A percentile compares a stretch with the other conserved stretches of the same genome.
Evolutionary conservation across 805 yeast species (phyloP).

Genomic region (Candida anglica): DNA sequence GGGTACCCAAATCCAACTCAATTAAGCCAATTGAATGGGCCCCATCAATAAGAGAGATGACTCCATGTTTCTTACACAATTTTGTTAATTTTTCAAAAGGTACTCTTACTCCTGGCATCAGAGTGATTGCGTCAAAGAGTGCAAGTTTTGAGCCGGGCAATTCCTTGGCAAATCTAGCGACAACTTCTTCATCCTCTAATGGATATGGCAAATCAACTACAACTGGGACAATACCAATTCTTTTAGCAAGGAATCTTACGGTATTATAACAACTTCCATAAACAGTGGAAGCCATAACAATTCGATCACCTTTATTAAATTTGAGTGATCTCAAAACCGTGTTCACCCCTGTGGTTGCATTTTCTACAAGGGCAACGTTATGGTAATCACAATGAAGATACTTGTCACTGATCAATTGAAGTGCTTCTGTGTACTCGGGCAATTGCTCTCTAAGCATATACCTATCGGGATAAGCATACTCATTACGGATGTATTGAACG

Average conservation of each 20-base stretch:
- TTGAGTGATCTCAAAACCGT: conserved; percentile 52
- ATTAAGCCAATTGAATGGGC: conserved; percentile 66
- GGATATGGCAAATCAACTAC: conserved; percentile 42
- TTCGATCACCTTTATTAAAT: conserved; percentile 47
- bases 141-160: conserved; percentile 33
- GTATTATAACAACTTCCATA: conserved; percentile 57
- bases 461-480: conserved; percentile 43
- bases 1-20: conserved; percentile 34
- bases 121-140: conserved; percentile 54
- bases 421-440: conserved; percentile 24
- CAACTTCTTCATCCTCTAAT: conserved; percentile 30
- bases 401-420: conserved; percentile 32
- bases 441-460: conserved; percentile 28
- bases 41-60: conserved; percentile 62
- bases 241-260: conserved; percentile 35
- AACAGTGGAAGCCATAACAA: conserved; percentile 46
- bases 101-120: conserved; percentile 59
- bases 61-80: conserved; percentile 42
- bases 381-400: conserved; percentile 45
- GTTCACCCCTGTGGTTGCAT: conserved; percentile 61
- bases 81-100: conserved; percentile 51
- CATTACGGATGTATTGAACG: conserved; percentile 17
- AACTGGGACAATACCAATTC: conserved; percentile 25
- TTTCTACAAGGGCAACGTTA: conserved; percentile 50
- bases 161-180: conserved; percentile 17